Base-by-base conservation (phyloP, 2,329 filamentous ascomycete genomes). In the Colletotrichum lini region DNA sequence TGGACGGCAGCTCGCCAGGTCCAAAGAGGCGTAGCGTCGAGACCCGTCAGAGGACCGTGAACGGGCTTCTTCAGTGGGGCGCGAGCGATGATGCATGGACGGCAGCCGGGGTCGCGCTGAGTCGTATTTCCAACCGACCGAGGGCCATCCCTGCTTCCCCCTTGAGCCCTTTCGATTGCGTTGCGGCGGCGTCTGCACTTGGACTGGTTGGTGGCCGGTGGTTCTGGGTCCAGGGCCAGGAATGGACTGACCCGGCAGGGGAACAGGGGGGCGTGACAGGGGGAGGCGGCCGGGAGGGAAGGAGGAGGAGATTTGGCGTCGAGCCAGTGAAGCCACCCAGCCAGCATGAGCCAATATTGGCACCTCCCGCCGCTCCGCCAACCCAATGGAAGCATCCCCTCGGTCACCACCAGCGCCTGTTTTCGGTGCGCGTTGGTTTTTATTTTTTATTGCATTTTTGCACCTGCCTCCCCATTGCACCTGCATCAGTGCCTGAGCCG, bases 271-370 rank as follows among this genome's bases (percentile, higher is more conserved):
- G 12, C 15, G 9, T 5, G 56, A 49, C 65, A 72, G 69, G 69
- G 66, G 53, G 26, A 18, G 42, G 47, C 49, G n/a, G 58, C 26
- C 26, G 21, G 68, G 68, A 57, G 44, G 68, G 69, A 45, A 26
- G 52, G 47, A 67, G 65, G 59, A 56, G 65, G 69, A 72, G 69
- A 70, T 72, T 70, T 72, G 60, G 69, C 69, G 65, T 72, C 65
- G 53, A 69, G 69, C 65, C 63, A 67, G 23, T 26, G 23, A 26
- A 26, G 23, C 26, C 26, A 26, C 67, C 45, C 47, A 71, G 64
- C 68, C 45, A 45, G 38, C 45, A 59, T 15, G 45, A 67, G 53
- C 42, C 44, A 21, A 53, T 53, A 12, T 63, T 50, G 56, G 50
- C 40, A 18, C 49, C 30, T 56, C 42, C 54, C 58, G 44, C 44